Percentiles rank a stretch among this genome's conserved stretches.
Evolutionary conservation across 2,329 filamentous ascomycete species (phyloP).

Genomic region (Aphanoascus verrucosus): DNA sequence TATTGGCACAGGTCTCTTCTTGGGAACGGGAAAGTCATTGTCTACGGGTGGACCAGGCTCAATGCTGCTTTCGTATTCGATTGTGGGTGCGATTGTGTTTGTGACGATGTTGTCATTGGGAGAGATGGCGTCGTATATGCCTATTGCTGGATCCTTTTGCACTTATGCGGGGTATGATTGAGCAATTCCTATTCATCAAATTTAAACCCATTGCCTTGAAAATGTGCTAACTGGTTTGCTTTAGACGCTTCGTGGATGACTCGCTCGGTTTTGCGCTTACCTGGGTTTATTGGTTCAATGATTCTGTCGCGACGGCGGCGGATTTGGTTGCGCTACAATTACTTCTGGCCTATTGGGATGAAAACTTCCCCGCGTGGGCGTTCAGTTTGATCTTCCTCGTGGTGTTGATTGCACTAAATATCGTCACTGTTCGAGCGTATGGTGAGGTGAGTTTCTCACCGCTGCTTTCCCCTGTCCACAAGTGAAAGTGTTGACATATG

Average conservation of each 20-base stretch:
- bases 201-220: not conserved
- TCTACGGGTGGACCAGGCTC: constrained; percentile 51
- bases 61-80: constrained; percentile 47
- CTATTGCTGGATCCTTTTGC: constrained; percentile 46
- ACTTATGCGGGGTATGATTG: constrained; percentile 42
- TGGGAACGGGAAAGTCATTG: constrained; percentile 51
- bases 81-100: constrained; percentile 49
- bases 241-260: constrained; percentile 36
- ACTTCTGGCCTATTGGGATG: constrained; percentile 51
- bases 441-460: constrained; percentile 36
- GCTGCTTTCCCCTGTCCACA: not conserved
- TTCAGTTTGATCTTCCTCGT: constrained; percentile 53
- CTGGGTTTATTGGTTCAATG: constrained; percentile 52
- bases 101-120: constrained; percentile 50
- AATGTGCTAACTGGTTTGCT: not conserved
- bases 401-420: constrained; percentile 43
- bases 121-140: constrained; percentile 51
- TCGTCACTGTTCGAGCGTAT: constrained; percentile 45
- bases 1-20: constrained; percentile 48
- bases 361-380: constrained; percentile 53
- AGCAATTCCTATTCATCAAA: not conserved
- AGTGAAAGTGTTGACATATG: not conserved
- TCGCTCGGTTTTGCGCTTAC: constrained; percentile 36
- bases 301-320: constrained; percentile 49
- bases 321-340: constrained; percentile 52